These are phyloP conservation scores for Ceratocystis huliohia DNA, from an alignment of 2,329 filamentous ascomycete species.

Conservation along the genomic window DNA sequence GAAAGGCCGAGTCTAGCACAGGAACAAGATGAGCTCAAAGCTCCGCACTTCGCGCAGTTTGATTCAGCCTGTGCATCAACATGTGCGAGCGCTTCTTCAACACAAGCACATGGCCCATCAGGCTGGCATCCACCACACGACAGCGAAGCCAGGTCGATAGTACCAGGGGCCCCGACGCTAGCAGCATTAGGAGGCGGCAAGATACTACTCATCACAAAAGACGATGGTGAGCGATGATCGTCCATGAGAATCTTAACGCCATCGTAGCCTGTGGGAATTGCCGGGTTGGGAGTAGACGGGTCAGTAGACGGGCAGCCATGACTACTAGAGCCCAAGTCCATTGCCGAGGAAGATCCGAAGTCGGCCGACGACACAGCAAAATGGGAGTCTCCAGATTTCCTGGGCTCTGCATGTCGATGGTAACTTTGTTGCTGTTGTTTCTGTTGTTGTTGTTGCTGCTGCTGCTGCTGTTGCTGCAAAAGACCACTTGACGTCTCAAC, in stretches of 20 bases:
- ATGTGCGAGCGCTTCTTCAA: slow-evolving; percentile 44
- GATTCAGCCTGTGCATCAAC: slow-evolving; percentile 38
- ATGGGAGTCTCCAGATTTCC: slow-evolving; percentile 12
- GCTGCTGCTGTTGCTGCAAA: slow-evolving; percentile 27
- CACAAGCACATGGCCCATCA: slow-evolving; percentile 43
- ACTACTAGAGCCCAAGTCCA: neutral
- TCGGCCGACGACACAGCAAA: slow-evolving; percentile 15
- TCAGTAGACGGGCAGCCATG: slow-evolving; percentile 6
- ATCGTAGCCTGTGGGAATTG: slow-evolving; percentile 19
- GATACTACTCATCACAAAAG: slow-evolving; percentile 41
- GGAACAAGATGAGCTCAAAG: slow-evolving; percentile 47
- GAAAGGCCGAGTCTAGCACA: slow-evolving; percentile 49
- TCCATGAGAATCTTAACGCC: slow-evolving; percentile 18
- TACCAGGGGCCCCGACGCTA: slow-evolving; percentile 19
- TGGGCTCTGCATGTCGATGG: slow-evolving; percentile 22
- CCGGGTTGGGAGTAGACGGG: slow-evolving; percentile 4
- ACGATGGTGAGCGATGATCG: slow-evolving; percentile 21
- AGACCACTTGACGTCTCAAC: slow-evolving; percentile 33
- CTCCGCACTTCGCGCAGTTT: slow-evolving; percentile 52
- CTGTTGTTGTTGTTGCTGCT: slow-evolving; percentile 25
- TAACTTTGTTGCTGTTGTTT: slow-evolving; percentile 24
- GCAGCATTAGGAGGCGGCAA: slow-evolving; percentile 40
- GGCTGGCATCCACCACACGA: slow-evolving; percentile 46
- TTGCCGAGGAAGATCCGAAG: slow-evolving; percentile 1
- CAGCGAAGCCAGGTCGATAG: slow-evolving; percentile 27